Conservation (phyloP, 2,329 filamentous ascomycete species). For the Diaporthe caulivora region DNA sequence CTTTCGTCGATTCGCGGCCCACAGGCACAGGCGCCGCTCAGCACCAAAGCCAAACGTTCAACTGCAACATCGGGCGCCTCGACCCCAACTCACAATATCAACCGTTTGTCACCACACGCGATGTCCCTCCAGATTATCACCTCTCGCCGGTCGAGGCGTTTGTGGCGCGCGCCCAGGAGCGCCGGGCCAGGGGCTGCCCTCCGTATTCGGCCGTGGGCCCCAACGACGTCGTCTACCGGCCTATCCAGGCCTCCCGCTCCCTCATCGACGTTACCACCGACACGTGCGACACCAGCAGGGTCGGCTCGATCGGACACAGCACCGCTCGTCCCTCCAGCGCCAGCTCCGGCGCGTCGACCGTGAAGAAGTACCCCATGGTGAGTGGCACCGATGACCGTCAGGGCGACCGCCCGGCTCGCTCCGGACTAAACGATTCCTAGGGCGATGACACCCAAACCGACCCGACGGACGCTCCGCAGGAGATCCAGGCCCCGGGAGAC, state of each 20-base stretch:
- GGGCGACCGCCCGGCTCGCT: conserved; percentile 5
- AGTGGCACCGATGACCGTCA: neutral
- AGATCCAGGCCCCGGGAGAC: conserved; percentile 2
- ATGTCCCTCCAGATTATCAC: neutral
- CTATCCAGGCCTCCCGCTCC: neutral
- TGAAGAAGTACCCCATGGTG: neutral
- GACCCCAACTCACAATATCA: neutral
- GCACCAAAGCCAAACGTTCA: too few species aligned
- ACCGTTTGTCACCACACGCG: neutral
- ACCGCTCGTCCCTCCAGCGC: neutral
- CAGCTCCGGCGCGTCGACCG: neutral
- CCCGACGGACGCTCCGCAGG: conserved; percentile 10
- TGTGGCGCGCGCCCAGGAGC: neutral
- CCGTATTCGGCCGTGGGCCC: neutral
- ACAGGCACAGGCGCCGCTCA: neutral
- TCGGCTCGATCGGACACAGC: neutral
- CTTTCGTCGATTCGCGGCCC: neutral
- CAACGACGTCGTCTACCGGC: neutral
- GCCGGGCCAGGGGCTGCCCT: neutral
- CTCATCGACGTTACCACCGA: neutral
- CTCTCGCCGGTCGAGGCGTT: neutral
- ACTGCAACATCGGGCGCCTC: neutral
- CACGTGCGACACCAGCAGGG: neutral
- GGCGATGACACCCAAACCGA: neutral
- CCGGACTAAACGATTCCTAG: neutral